These are phyloP conservation scores for Haematococcus lacustris DNA, from an alignment of 139 green algal species.

Conservation along the genomic window DNA sequence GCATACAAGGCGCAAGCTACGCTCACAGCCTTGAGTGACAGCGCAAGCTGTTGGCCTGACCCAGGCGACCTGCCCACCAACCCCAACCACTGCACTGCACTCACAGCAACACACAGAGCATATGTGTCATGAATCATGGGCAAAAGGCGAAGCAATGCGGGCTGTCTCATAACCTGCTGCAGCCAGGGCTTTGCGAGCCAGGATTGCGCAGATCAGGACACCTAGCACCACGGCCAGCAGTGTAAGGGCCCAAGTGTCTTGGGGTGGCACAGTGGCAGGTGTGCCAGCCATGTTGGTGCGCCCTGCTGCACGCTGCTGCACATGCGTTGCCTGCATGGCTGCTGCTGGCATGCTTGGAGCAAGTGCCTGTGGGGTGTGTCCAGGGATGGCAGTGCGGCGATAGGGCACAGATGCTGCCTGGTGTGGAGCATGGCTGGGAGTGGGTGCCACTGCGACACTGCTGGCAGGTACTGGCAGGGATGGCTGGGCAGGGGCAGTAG, in stretches of 20 bases:
- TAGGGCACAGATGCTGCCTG: neutral
- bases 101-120: no score
- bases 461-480: no score
- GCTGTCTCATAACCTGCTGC: slow-evolving; percentile 11
- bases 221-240: slow-evolving; percentile 39
- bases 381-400: neutral
- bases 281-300: neutral
- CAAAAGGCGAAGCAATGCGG: no score
- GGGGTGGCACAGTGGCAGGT: neutral
- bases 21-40: no score
- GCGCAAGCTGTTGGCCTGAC: no score
- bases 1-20: no score
- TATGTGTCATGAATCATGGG: no score
- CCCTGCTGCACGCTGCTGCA: neutral
- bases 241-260: slow-evolving; percentile 23
- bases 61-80: no score
- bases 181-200: slow-evolving; percentile 38
- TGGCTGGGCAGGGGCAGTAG: no score
- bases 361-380: neutral
- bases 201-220: slow-evolving; percentile 40
- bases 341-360: neutral
- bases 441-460: neutral
- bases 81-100: no score
- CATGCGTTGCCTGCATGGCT: neutral
- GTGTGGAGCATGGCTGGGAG: neutral